Evolutionary conservation across 106 monocot species (phyloP).

Genomic region (Dendrobium chrysotoxum): DNA sequence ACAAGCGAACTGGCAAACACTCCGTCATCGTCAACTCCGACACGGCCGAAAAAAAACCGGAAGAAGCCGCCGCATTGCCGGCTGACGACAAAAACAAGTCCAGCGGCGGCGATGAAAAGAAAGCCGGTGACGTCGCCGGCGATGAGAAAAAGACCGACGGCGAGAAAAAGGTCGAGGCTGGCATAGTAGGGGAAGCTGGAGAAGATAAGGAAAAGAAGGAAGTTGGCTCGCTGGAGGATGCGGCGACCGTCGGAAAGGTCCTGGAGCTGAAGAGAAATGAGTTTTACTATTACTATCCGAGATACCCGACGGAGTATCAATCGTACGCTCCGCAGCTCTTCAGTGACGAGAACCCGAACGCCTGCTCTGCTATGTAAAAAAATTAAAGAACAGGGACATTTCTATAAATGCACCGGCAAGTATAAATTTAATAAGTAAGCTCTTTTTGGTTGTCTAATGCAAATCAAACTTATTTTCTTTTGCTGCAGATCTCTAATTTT

Average conservation of each 20-base stretch:
- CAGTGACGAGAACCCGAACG: constrained; percentile 26
- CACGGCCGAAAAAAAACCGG: constrained; percentile 33
- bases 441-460: too few species aligned
- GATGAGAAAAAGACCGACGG: not conserved
- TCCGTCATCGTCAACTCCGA: constrained; percentile 57
- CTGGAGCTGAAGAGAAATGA: constrained; percentile 49
- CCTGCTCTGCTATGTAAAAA: constrained; percentile 31
- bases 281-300: constrained; percentile 47
- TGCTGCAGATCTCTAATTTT: too few species aligned
- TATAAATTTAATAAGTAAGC: too few species aligned
- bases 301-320: constrained; percentile 25
- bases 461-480: too few species aligned
- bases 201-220: constrained; percentile 24
- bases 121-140: not conserved
- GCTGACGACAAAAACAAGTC: constrained; percentile 5
- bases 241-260: constrained; percentile 19
- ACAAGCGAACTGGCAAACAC: constrained; percentile 82
- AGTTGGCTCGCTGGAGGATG: not conserved
- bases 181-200: constrained; percentile 10
- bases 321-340: constrained; percentile 40
- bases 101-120: not conserved
- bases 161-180: constrained; percentile 13
- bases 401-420: too few species aligned
- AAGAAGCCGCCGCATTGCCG: not conserved
- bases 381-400: too few species aligned